Base-by-base conservation (phyloP, 2,329 filamentous ascomycete genomes). In the Ampelomyces quisqualis region DNA sequence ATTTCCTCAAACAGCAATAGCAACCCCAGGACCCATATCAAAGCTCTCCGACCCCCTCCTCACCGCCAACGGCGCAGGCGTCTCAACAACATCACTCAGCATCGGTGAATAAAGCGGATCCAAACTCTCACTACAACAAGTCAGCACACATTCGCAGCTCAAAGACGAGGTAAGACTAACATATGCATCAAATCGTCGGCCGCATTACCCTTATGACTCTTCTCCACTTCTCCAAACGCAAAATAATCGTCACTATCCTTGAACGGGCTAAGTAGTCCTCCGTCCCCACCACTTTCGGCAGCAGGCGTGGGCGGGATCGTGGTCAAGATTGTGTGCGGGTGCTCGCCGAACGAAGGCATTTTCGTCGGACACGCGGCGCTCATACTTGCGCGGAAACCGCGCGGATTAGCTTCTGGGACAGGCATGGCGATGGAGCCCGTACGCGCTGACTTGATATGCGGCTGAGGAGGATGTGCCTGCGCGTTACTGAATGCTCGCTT, bases 291-390 rank as follows among this genome's bases (percentile, higher is more conserved):
- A 10, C 40, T 34, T 8, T 65, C 60, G 7, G 34, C 34, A 11
- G 53, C 38, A n/a, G 70, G 69, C 5, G 69, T 74, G 3, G 65
- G 69, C n/a, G 70, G 69, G 20, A 73, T 71, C 0, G 66, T 64
- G 7, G 58, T 58, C 32, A 73, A 45, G 22, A 62, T 53, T 2
- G 67, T 68, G 19, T 57, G 51, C 7, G 52, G 57, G 44, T 59
- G 52, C 7, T 60, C 58, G 13, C 56, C 45, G 32, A 59, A 55
- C 19, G 38, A 60, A 2, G 69, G 60, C 59, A 72, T 64, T 28
- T 58, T 64, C 1, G 65, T 72, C 1, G 70, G 70, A 43, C 62
- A 71, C 5, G 70, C 65, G 22, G 58, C 56, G 28, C 53, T 64
- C 46, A 63, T 58, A 40, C 58, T 64, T 29, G 57, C 46, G 15